These are phyloP conservation scores for Blastomyces gilchristii DNA, from an alignment of 2,329 filamentous ascomycete species.

Conservation along the genomic window DNA sequence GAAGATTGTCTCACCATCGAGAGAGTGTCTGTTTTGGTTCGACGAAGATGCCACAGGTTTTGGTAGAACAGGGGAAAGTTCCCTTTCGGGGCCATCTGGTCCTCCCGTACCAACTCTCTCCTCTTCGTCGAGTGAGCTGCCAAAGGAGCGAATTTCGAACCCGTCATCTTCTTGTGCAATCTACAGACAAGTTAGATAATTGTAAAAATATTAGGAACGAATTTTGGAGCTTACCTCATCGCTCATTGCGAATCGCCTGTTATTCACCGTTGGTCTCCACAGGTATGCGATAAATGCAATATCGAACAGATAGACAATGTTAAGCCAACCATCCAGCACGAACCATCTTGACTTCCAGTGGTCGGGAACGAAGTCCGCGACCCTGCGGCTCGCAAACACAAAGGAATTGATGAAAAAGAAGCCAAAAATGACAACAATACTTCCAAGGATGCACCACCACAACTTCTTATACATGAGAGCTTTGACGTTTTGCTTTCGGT, in stretches of 20 bases:
- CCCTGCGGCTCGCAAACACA: slow-evolving; percentile 73
- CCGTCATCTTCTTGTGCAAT: slow-evolving; percentile 97
- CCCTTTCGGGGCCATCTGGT: slow-evolving; percentile 23
- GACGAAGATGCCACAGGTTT: slow-evolving; percentile 43
- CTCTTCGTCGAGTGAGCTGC: slow-evolving; percentile 59
- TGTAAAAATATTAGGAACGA: neutral
- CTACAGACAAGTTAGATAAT: slow-evolving; percentile 31
- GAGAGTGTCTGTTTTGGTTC: slow-evolving; percentile 47
- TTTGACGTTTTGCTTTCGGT: slow-evolving; percentile 88
- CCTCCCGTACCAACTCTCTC: slow-evolving; percentile 36
- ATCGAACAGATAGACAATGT: slow-evolving; percentile 89
- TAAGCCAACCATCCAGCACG: slow-evolving; percentile 91
- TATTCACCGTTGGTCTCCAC: slow-evolving; percentile 94
- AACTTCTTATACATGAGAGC: slow-evolving; percentile 95
- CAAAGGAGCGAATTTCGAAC: slow-evolving; percentile 91
- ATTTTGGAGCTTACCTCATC: slow-evolving; percentile 57
- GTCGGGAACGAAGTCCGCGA: slow-evolving; percentile 84
- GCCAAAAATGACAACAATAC: slow-evolving; percentile 88
- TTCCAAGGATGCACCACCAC: slow-evolving; percentile 93
- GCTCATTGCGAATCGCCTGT: slow-evolving; percentile 95
- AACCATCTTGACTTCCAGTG: slow-evolving; percentile 99
- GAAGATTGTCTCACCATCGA: slow-evolving; percentile 91
- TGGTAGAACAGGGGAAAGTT: slow-evolving; percentile 35
- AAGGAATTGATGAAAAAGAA: slow-evolving; percentile 99
- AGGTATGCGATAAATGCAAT: slow-evolving; percentile 89